Conservation (phyloP, 768 basidiomycete genomes). For the Boletus coccyginus region DNA sequence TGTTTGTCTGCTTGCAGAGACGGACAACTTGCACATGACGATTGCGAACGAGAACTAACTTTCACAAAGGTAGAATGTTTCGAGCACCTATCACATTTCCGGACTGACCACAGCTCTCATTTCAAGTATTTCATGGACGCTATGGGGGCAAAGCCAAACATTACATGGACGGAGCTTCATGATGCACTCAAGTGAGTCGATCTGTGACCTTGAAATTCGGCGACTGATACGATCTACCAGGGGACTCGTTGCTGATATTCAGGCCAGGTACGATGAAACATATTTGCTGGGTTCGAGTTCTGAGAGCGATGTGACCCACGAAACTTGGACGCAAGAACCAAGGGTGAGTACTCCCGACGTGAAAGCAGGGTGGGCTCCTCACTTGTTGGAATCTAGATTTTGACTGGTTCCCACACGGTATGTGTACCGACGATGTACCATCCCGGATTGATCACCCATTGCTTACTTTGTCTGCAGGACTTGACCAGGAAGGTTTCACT, state of each 20-base stretch:
- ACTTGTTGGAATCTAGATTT: constrained; percentile 5
- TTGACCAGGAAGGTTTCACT: constrained; percentile 7
- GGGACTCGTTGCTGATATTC: constrained; percentile 14
- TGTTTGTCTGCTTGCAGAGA: constrained; percentile 29
- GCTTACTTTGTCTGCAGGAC: constrained; percentile 7
- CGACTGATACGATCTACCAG: constrained; percentile 6
- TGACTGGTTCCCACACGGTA: constrained; percentile 10
- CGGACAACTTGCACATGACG: constrained; percentile 23
- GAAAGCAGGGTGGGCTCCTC: not conserved
- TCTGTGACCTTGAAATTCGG: not conserved
- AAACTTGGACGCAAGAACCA: constrained; percentile 15
- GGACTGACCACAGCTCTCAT: not conserved
- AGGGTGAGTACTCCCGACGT: constrained; percentile 15
- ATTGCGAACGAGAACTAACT: constrained; percentile 14
- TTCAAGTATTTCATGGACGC: constrained; percentile 21
- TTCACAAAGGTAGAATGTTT: constrained; percentile 22
- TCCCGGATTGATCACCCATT: not conserved
- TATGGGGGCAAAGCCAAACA: constrained; percentile 1
- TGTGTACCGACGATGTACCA: not conserved
- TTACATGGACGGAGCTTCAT: constrained; percentile 22
- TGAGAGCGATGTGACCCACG: not conserved
- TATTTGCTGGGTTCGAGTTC: not conserved
- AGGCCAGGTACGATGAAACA: constrained; percentile 7
- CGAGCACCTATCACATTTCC: not conserved
- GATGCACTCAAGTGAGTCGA: constrained; percentile 14